Evolutionary conservation across 225 moss, liverwort and hornwort species (phyloP).

Genomic region (Polytrichum commune): DNA sequence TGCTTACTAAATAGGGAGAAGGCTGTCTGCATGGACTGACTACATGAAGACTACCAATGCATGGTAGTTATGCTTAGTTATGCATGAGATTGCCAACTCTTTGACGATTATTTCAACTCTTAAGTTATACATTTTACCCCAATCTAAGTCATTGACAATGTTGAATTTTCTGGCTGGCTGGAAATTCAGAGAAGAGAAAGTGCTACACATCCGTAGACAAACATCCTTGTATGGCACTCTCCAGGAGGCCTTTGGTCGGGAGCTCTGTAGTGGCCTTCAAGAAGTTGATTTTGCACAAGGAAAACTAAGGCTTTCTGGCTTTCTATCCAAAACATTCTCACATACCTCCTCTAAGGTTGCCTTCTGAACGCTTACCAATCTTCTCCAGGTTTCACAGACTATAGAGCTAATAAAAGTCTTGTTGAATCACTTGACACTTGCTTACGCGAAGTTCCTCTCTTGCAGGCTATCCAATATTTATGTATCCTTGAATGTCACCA

Average conservation of each 20-base stretch:
- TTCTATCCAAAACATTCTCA: constrained; percentile 55
- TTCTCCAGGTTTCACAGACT: background rate
- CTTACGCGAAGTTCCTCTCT: background rate
- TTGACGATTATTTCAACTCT: too few species aligned
- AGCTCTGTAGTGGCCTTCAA: constrained; percentile 50
- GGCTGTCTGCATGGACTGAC: too few species aligned
- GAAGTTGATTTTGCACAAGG: constrained; percentile 76
- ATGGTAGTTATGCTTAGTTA: too few species aligned
- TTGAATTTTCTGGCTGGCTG: background rate
- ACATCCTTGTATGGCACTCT: constrained; percentile 65
- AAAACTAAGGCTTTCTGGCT: constrained; percentile 67
- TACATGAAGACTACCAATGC: too few species aligned
- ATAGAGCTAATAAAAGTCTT: constrained; percentile 2
- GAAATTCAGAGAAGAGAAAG: constrained; percentile 54
- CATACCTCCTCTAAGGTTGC: constrained; percentile 73
- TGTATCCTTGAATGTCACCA: constrained; percentile 67
- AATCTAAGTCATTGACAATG: too few species aligned
- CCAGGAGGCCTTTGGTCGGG: constrained; percentile 65
- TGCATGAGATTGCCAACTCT: too few species aligned
- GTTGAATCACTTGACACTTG: too few species aligned
- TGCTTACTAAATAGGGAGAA: too few species aligned
- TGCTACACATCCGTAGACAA: constrained; percentile 56
- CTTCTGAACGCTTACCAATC: background rate
- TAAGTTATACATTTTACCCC: too few species aligned
- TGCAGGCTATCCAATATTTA: constrained; percentile 86